These are phyloP conservation scores for Ceriops decandra DNA, from an alignment of 345 rosid genomes.

Conservation along the genomic window DNA sequence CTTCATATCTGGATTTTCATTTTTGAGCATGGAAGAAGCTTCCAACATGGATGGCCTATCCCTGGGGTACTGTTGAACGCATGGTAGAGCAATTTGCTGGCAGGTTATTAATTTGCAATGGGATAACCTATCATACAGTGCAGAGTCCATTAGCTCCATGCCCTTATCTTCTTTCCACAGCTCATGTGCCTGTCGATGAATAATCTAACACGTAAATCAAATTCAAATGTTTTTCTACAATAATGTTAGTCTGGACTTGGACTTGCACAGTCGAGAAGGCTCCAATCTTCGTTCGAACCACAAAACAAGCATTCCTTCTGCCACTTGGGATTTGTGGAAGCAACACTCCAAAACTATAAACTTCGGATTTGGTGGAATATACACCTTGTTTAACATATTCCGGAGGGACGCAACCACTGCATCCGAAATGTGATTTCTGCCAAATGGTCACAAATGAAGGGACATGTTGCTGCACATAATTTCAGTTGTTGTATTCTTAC, in stretches of 20 bases:
- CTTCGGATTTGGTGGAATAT: constrained; percentile 43
- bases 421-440: no score
- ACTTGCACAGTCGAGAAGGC: constrained; percentile 30
- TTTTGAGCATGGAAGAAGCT: background rate
- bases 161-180: constrained; percentile 19
- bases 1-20: background rate
- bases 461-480: no score
- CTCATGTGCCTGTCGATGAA: constrained; percentile 26
- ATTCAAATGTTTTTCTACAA: no score
- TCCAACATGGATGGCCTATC: constrained; percentile 6
- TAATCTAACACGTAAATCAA: no score
- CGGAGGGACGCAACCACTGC: constrained; percentile 45
- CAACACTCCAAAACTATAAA: constrained; percentile 46
- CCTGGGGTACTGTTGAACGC: constrained; percentile 28
- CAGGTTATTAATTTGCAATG: constrained; percentile 21
- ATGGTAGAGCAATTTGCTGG: constrained; percentile 31
- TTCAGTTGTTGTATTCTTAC: no score
- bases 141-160: constrained; percentile 26
- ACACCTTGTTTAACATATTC: constrained; percentile 39
- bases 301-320: constrained; percentile 26
- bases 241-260: no score
- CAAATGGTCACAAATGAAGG: no score
- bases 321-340: constrained; percentile 42
- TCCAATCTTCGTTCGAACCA: constrained; percentile 19
- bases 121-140: constrained; percentile 25